Evolutionary conservation across 495 filamentous ascomycete species (phyloP).

Genomic region (Aspergillus sclerotioniger): DNA sequence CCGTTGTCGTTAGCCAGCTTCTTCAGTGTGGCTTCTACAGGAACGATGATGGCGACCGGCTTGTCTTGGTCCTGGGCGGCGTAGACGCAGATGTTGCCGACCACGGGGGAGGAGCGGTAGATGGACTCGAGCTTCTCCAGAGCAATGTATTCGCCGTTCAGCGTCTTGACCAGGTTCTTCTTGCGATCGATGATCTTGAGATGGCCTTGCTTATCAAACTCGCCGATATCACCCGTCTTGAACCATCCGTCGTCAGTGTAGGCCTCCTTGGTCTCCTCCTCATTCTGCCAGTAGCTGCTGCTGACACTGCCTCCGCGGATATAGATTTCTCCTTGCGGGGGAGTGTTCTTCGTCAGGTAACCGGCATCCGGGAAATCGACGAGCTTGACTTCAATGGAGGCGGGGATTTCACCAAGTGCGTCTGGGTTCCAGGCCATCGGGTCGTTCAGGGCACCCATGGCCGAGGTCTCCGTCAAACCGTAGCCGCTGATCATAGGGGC

Average conservation of each 20-base stretch:
- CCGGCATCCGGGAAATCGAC: slow-evolving; percentile 95
- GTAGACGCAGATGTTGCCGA: slow-evolving; percentile 94
- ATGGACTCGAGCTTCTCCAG: slow-evolving; percentile 97
- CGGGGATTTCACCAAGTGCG: slow-evolving; percentile 78
- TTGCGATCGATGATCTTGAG: slow-evolving; percentile 91
- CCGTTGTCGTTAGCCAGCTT: slow-evolving; percentile 73
- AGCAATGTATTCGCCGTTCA: slow-evolving; percentile 96
- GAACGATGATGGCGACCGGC: slow-evolving; percentile 93
- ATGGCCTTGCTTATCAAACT: slow-evolving; percentile 80
- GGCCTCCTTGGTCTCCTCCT: slow-evolving; percentile 75
- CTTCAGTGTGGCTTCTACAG: slow-evolving; percentile 79
- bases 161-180: slow-evolving; percentile 97
- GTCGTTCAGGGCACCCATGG: slow-evolving; percentile 90
- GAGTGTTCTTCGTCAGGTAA: slow-evolving; percentile 80
- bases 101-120: slow-evolving; percentile 81
- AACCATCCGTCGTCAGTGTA: slow-evolving; percentile 85
- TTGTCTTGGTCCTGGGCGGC: slow-evolving; percentile 77
- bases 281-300: slow-evolving; percentile 74
- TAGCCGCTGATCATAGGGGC: slow-evolving; percentile 92
- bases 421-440: slow-evolving; percentile 85
- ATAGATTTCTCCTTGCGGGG: slow-evolving; percentile 94
- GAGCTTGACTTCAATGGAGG: slow-evolving; percentile 83
- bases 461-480: slow-evolving; percentile 90
- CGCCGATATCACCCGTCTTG: slow-evolving; percentile 92
- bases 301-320: slow-evolving; percentile 79